A percentile compares a stretch with the other conserved stretches of the same genome.
Conservation (phyloP, 495 filamentous ascomycete species). For the Letharia columbiana region DNA sequence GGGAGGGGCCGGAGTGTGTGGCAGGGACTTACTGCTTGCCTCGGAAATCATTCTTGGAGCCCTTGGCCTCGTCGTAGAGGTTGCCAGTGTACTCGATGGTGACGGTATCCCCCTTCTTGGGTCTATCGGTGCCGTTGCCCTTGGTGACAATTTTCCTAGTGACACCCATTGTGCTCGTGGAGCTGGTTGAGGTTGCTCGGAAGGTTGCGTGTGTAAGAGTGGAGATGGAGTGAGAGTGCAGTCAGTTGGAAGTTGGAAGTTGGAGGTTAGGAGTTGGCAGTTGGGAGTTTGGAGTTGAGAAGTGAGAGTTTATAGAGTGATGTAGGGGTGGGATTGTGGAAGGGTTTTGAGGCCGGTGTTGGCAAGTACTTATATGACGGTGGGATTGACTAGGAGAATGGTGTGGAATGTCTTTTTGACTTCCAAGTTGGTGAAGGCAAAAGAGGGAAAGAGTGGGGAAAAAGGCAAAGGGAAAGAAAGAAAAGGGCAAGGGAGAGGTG, state of each 20-base stretch:
- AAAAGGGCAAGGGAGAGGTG: background rate
- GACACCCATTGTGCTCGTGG: conserved; percentile 46
- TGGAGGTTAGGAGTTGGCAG: background rate
- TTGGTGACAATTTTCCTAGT: conserved; percentile 33
- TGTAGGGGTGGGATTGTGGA: no score
- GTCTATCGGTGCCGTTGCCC: conserved; percentile 49
- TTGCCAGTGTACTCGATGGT: conserved; percentile 79
- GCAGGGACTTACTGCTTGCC: conserved; percentile 40
- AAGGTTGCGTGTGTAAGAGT: background rate
- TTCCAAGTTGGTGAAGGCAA: background rate
- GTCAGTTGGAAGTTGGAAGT: background rate
- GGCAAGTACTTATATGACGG: background rate
- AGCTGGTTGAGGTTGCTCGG: conserved; percentile 1
- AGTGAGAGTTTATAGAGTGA: no score
- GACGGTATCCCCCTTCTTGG: conserved; percentile 55
- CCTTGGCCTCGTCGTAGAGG: conserved; percentile 54
- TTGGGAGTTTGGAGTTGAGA: background rate
- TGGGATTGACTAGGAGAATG: background rate
- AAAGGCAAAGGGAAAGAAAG: background rate
- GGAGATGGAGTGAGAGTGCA: background rate
- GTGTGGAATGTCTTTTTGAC: conserved; percentile 2
- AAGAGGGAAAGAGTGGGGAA: background rate
- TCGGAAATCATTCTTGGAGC: conserved; percentile 36
- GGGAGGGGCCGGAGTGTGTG: background rate
- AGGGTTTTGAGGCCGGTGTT: background rate